These are phyloP conservation scores for Conticribra guillardii DNA, from an alignment of 108 stramenopile species.

Conservation along the genomic window DNA sequence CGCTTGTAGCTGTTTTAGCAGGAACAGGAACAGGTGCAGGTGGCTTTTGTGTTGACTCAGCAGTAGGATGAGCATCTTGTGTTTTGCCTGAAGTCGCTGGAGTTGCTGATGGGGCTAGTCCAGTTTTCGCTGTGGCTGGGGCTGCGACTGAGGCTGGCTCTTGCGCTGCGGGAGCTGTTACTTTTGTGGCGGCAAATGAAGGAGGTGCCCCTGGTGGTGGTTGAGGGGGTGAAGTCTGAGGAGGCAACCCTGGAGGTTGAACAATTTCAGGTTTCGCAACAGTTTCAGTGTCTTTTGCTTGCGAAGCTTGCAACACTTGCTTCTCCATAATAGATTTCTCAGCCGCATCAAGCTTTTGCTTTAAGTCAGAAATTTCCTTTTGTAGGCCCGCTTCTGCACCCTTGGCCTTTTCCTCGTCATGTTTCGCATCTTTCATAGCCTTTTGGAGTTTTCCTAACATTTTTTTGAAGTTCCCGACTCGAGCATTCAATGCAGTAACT, in stretches of 20 bases:
- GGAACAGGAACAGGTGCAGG: not conserved
- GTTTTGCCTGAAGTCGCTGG: too few species aligned
- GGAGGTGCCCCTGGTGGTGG: not conserved
- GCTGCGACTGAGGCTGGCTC: not conserved
- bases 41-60: not conserved
- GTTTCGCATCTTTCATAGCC: constrained; percentile 22
- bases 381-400: constrained; percentile 23
- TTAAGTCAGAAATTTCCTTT: constrained; percentile 35
- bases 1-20: constrained; percentile 1
- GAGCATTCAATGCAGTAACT: constrained; percentile 10
- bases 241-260: not conserved
- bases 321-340: not conserved
- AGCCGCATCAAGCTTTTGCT: constrained; percentile 25
- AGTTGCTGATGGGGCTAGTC: too few species aligned
- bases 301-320: not conserved
- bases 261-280: not conserved
- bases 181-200: not conserved
- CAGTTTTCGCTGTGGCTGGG: too few species aligned
- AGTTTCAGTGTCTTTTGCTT: not conserved
- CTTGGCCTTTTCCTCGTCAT: constrained; percentile 32
- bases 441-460: constrained; percentile 34
- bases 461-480: constrained; percentile 24
- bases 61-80: not conserved
- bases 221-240: not conserved
- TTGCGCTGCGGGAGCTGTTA: not conserved